phyloP scores from a whole-genome alignment of 495 filamentous ascomycete genomes.

The Podospora pseudoanserina region DNA sequence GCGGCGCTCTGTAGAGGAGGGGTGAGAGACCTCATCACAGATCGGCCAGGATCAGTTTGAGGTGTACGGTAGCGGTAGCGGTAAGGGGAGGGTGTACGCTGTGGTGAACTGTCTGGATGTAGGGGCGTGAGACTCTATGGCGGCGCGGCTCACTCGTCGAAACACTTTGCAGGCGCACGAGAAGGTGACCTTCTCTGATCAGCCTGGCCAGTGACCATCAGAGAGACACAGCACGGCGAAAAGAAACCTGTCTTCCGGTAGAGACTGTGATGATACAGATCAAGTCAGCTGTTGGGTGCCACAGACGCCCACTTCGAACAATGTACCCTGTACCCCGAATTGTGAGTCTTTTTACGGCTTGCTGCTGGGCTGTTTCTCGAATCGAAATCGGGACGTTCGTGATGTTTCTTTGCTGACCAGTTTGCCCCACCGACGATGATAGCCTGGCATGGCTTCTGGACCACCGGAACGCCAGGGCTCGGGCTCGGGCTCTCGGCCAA shows the following conservation, averaged over 20 bases:
- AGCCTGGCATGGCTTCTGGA: slow-evolving; percentile 2
- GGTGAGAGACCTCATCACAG: neutral
- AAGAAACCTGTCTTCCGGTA: neutral
- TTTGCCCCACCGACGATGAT: neutral
- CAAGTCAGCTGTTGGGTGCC: neutral
- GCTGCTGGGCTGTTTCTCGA: neutral
- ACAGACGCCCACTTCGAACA: neutral
- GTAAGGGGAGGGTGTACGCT: neutral
- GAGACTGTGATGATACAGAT: neutral
- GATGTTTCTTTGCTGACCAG: neutral
- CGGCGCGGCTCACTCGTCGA: slow-evolving; percentile 13
- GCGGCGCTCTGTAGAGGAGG: neutral
- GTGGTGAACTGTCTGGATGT: neutral
- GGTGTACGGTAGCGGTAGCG: neutral
- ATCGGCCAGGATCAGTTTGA: slow-evolving; percentile 5
- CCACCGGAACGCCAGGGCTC: slow-evolving; percentile 12
- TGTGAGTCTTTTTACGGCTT: neutral
- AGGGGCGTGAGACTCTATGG: neutral
- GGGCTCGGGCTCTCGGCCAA: slow-evolving; percentile 10
- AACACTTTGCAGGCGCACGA: slow-evolving; percentile 3
- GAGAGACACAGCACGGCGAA: neutral
- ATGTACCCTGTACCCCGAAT: neutral
- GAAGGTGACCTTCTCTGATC: neutral
- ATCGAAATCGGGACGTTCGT: neutral
- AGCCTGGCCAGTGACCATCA: neutral